Conservation (phyloP, 768 basidiomycete genomes). For the Boletus eberwhitei region DNA sequence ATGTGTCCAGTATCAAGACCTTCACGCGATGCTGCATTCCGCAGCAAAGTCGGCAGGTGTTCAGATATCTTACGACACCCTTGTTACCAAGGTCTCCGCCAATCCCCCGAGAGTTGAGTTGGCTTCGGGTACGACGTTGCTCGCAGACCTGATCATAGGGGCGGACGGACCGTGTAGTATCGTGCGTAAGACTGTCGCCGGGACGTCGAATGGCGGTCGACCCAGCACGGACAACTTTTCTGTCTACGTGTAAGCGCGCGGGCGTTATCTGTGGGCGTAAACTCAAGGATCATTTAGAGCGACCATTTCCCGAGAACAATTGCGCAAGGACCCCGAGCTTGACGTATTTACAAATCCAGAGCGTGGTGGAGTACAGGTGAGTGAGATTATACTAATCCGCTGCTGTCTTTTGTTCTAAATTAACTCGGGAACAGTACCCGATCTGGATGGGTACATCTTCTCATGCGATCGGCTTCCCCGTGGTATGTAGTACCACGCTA, state of each 20-base stretch:
- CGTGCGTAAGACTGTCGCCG: slow-evolving; percentile 32
- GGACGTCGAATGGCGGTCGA: slow-evolving; percentile 23
- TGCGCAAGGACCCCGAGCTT: slow-evolving; percentile 41
- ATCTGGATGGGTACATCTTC: slow-evolving; percentile 21
- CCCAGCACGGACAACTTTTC: slow-evolving; percentile 25
- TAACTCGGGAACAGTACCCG: slow-evolving; percentile 8
- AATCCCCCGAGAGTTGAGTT: slow-evolving; percentile 32
- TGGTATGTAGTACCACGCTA: slow-evolving; percentile 6
- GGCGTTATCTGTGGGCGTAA: neutral
- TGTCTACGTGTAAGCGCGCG: slow-evolving; percentile 42
- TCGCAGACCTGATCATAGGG: slow-evolving; percentile 51
- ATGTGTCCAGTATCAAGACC: slow-evolving; percentile 46
- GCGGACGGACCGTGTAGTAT: slow-evolving; percentile 53
- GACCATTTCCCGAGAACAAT: slow-evolving; percentile 37
- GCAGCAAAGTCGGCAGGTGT: slow-evolving; percentile 47
- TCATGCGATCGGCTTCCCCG: slow-evolving; percentile 14
- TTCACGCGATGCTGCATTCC: slow-evolving; percentile 45
- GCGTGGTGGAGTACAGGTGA: slow-evolving; percentile 13
- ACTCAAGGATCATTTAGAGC: slow-evolving; percentile 28
- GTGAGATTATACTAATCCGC: slow-evolving; percentile 9
- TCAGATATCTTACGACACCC: slow-evolving; percentile 40
- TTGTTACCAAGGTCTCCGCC: slow-evolving; percentile 31
- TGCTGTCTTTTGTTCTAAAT: neutral
- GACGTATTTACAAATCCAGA: slow-evolving; percentile 16
- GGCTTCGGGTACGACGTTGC: slow-evolving; percentile 40